Percentiles rank a stretch among this genome's conserved stretches.
phyloP scores from a whole-genome alignment of 2,329 filamentous ascomycete genomes.

The Proliferodiscus dingleyae region DNA sequence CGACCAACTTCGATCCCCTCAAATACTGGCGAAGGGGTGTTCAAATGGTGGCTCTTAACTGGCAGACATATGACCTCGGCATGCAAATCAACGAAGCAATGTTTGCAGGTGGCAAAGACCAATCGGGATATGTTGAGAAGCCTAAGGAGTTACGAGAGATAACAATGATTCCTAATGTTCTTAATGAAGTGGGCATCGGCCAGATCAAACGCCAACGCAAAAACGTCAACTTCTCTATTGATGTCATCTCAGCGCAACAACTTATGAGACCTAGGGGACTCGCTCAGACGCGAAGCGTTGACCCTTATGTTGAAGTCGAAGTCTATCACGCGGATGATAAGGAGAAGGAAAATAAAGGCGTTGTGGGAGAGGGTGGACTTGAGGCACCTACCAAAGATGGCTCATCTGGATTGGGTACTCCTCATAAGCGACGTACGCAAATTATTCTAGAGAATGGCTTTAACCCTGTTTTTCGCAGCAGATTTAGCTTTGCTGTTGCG shows the following conservation, averaged over 20 bases:
- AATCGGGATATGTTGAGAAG: constrained; percentile 90
- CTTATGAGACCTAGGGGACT: constrained; percentile 77
- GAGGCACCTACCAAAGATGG: constrained; percentile 61
- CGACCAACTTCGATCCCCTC: constrained; percentile 91
- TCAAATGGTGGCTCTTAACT: constrained; percentile 96
- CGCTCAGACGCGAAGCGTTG: constrained; percentile 69
- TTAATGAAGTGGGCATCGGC: constrained; percentile 45
- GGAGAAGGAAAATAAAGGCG: constrained; percentile 75
- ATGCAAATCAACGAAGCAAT: constrained; percentile 98
- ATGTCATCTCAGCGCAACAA: constrained; percentile 91
- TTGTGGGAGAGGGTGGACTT: constrained; percentile 59
- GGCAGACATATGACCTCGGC: constrained; percentile 94
- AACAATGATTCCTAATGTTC: constrained; percentile 50
- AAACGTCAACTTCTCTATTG: constrained; percentile 77
- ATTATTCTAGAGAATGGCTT: constrained; percentile 87
- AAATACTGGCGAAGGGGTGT: constrained; percentile 93
- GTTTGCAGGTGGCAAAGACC: constrained; percentile 86
- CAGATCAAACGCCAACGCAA: constrained; percentile 70
- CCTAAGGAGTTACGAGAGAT: constrained; percentile 77
- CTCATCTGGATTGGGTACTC: constrained; percentile 62
- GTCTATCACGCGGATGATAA: constrained; percentile 93
- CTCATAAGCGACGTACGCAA: constrained; percentile 72
- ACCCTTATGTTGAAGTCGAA: constrained; percentile 93
- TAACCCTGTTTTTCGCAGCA: constrained; percentile 81
- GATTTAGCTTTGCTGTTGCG: constrained; percentile 74